Evolutionary conservation across 495 filamentous ascomycete species (phyloP).

Genomic region (Parathielavia appendiculata): DNA sequence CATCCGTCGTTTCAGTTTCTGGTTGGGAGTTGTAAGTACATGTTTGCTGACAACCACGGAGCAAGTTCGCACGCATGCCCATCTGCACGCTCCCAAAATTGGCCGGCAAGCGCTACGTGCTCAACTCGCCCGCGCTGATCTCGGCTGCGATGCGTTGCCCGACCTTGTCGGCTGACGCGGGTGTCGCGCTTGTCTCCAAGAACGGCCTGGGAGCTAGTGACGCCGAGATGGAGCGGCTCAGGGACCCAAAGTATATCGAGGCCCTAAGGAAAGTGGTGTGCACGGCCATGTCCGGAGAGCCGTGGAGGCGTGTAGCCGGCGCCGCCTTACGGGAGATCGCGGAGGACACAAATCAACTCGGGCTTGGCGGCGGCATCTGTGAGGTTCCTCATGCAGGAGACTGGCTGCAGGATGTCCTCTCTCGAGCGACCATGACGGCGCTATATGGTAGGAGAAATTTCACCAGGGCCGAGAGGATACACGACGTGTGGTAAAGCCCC

Average conservation of each 20-base stretch:
- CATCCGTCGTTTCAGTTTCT: background rate
- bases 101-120: constrained; percentile 20
- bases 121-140: constrained; percentile 17
- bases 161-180: constrained; percentile 15
- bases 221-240: background rate
- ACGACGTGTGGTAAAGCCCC: constrained; percentile 27
- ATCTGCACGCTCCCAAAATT: constrained; percentile 39
- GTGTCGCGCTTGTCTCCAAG: constrained; percentile 10
- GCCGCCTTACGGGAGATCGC: constrained; percentile 3
- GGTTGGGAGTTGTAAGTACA: background rate
- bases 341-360: background rate
- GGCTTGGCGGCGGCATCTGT: background rate
- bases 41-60: background rate
- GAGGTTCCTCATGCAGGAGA: constrained; percentile 21
- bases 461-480: constrained; percentile 25
- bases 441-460: constrained; percentile 40
- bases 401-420: constrained; percentile 37
- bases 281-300: background rate
- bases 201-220: background rate
- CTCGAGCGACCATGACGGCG: constrained; percentile 32
- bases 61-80: constrained; percentile 19
- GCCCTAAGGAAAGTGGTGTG: background rate
- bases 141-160: constrained; percentile 15
- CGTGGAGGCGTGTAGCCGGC: background rate
- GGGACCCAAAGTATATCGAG: constrained; percentile 7